Conservation (phyloP, 805 yeast genomes). For the Zygoascus flipseniorum region DNA sequence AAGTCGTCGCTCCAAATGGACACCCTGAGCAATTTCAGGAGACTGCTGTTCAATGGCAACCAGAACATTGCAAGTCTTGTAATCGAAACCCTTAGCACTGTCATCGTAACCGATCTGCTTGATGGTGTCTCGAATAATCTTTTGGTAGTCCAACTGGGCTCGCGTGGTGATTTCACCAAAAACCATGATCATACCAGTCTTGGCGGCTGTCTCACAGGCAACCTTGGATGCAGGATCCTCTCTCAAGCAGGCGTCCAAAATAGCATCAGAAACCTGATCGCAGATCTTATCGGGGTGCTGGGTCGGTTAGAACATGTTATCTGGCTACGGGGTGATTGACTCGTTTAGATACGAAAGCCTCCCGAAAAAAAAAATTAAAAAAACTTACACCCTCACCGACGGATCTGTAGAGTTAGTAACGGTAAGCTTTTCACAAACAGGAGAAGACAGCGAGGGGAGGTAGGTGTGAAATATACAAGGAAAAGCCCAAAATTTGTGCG, state of each 20-base stretch:
- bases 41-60: constrained; percentile 99
- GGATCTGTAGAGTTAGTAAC: constrained; percentile 23
- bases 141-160: constrained; percentile 92
- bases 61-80: constrained; percentile 97
- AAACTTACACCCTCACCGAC: constrained; percentile 49
- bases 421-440: background rate
- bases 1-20: constrained; percentile 87
- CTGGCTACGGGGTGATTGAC: background rate
- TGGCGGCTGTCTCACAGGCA: constrained; percentile 98
- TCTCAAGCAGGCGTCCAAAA: constrained; percentile 92
- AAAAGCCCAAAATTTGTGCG: background rate
- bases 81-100: constrained; percentile 95
- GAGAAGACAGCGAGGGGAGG: background rate
- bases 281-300: constrained; percentile 49
- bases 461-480: background rate
- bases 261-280: constrained; percentile 98
- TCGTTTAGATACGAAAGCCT: background rate
- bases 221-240: constrained; percentile 97
- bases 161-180: constrained; percentile 99
- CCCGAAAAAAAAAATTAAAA: background rate
- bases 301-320: background rate
- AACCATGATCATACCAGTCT: constrained; percentile 99
- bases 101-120: constrained; percentile 97
- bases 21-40: constrained; percentile 98
- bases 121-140: constrained; percentile 95